Base-by-base conservation (phyloP, 2,329 filamentous ascomycete species). In the Aspergillus sojae region DNA sequence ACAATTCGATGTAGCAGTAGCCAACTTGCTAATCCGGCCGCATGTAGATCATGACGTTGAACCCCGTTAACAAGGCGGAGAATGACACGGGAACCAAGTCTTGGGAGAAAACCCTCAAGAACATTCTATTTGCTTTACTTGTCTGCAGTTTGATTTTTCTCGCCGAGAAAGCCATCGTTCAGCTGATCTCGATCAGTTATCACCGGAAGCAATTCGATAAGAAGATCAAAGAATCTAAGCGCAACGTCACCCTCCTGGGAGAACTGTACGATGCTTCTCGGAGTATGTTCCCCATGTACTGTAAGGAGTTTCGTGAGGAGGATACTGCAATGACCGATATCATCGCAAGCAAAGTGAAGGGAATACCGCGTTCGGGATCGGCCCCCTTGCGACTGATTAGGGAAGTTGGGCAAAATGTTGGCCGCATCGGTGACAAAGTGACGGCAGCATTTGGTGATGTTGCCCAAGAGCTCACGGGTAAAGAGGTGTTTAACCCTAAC, bases 361-460 rank as follows among this genome's bases (percentile, higher is more conserved):
- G 79, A 46, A 82, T 83, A 74, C 79, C 75, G 30, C 80, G 79
- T 41, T 85, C 84, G 3, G 91, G 90, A 52, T 88, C 85, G 6
- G 92, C 91, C 2, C 94, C 94, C 0, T 89, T 96, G 84, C 88
- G 87, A 66, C 79, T 97, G 19, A 89, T 98, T 57, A 84, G 85
- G 34, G 88, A 90, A 53, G 89, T 93, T 57, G 91, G 91, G 32
- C 84, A 85, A 43, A 89, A 90, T 61, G 89, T 93, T 57, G 91
- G 91, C 46, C 89, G 93, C 26, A 84, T 97, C 60, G 94, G 94
- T 72, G 94, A 96, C 82, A 97, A 97, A 80, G 88, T 98, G 65
- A 97, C 94, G 0, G 94, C 93, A 1, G 91, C 90, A 0, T 96
- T 98, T 77, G 95, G 95, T 28, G 95, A 96, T 72, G 88, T 98